These are phyloP conservation scores for Boletus insuetus DNA, from an alignment of 768 basidiomycete genomes.

Conservation along the genomic window DNA sequence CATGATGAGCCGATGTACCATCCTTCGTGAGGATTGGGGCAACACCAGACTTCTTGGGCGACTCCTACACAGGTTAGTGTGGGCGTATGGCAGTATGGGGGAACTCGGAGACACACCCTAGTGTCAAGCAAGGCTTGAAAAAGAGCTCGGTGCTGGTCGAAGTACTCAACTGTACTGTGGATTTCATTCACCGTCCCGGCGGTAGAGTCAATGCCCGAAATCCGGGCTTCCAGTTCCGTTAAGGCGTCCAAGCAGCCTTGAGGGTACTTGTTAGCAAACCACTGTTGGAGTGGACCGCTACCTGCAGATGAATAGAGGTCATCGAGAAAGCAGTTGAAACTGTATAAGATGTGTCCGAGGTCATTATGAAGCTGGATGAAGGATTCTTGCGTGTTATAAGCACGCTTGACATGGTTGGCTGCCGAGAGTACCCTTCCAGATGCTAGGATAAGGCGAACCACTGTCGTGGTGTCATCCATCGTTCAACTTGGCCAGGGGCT, in stretches of 20 bases:
- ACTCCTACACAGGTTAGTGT: no score
- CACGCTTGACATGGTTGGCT: neutral
- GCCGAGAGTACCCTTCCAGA: neutral
- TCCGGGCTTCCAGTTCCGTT: neutral
- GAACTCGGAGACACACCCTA: no score
- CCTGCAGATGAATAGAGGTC: neutral
- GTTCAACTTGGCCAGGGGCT: no score
- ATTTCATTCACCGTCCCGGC: neutral
- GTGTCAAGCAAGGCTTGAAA: neutral
- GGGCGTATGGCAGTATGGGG: no score
- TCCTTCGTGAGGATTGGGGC: no score
- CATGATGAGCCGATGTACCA: no score
- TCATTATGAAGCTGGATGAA: neutral
- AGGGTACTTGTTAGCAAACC: neutral
- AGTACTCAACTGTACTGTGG: neutral
- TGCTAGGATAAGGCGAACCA: neutral
- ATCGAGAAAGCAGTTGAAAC: neutral
- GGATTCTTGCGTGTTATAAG: neutral
- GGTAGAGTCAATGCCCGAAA: neutral
- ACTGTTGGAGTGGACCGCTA: neutral
- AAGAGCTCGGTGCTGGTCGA: neutral
- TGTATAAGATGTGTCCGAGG: neutral
- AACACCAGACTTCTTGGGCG: no score
- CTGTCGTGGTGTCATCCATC: neutral
- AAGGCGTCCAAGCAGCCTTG: neutral